Conservation (phyloP, 148 eudicot species). For the Diospyros kaki region DNA sequence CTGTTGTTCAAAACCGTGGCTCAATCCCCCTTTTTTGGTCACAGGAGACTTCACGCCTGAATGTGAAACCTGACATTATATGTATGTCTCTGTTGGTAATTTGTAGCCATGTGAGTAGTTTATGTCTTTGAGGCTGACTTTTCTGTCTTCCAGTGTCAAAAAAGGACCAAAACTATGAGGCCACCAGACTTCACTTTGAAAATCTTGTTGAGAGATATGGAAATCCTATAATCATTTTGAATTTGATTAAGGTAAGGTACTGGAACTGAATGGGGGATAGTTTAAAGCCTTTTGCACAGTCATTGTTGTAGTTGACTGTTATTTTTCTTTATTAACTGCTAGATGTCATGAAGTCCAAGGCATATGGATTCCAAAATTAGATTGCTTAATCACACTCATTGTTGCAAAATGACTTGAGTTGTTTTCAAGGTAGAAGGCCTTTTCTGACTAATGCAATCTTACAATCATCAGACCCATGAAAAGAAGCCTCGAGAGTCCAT, state of each 20-base stretch:
- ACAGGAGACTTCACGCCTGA: conserved; percentile 91
- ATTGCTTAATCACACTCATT: not conserved
- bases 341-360: not conserved
- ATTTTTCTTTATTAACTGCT: not conserved
- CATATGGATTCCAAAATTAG: not conserved
- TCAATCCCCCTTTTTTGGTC: conserved; percentile 99
- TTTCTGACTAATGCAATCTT: not conserved
- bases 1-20: conserved; percentile 92
- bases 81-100: conserved; percentile 39
- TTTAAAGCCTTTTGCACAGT: conserved; percentile 2
- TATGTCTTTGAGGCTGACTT: conserved; percentile 5
- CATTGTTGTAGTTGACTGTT: not conserved
- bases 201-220: conserved; percentile 89
- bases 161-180: conserved; percentile 75
- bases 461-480: conserved; percentile 53
- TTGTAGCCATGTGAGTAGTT: not conserved
- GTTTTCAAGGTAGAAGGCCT: not conserved
- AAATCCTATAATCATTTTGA: conserved; percentile 84
- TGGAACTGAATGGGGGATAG: not conserved
- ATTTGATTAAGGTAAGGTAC: conserved; percentile 74
- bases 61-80: conserved; percentile 83
- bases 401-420: not conserved
- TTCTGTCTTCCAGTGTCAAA: conserved; percentile 57
- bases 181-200: conserved; percentile 92
- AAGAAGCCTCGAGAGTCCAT: conserved; percentile 81